These are phyloP conservation scores for Stereum hirsutum DNA, from an alignment of 1,284 basidiomycete genomes.

Conservation along the genomic window DNA sequence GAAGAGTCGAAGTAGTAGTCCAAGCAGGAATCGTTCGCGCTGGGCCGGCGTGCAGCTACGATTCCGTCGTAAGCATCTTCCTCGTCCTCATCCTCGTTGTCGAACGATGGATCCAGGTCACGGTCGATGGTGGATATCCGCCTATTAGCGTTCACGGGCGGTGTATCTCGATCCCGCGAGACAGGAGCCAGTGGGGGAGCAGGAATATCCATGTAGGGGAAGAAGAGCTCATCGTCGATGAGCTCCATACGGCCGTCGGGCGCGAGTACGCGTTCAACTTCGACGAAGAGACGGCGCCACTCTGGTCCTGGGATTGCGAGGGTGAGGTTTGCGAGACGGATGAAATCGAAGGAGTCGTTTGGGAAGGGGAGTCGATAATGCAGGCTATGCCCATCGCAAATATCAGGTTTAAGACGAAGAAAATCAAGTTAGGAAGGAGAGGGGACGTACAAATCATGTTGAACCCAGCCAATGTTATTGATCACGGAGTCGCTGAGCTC, in stretches of 20 bases:
- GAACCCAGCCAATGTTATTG: constrained; percentile 44
- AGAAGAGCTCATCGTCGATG: constrained; percentile 61
- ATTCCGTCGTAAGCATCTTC: neutral
- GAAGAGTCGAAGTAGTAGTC: neutral
- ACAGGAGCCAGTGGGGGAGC: too few relatives aligned
- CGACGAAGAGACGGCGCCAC: constrained; percentile 48
- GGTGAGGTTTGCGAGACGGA: constrained; percentile 58
- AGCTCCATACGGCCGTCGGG: constrained; percentile 56
- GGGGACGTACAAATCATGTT: constrained; percentile 62
- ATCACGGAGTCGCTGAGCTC: constrained; percentile 15
- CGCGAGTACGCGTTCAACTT: constrained; percentile 53
- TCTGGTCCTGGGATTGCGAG: constrained; percentile 47
- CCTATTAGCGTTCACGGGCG: too few relatives aligned
- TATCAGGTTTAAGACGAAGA: constrained; percentile 7
- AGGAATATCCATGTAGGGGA: constrained; percentile 46
- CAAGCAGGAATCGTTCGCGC: neutral
- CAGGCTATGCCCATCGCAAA: constrained; percentile 29
- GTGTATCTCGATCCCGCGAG: too few relatives aligned
- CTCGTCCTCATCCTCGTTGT: neutral
- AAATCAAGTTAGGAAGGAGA: neutral
- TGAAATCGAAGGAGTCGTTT: constrained; percentile 53
- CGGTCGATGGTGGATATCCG: too few relatives aligned
- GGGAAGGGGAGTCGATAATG: constrained; percentile 47
- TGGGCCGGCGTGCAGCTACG: too few relatives aligned
- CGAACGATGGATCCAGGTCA: too few relatives aligned